Evolutionary conservation across 305 asterid species (phyloP), one percentile per base, ranked within the genome.

Genomic region (Fraxinus paxiana): DNA sequence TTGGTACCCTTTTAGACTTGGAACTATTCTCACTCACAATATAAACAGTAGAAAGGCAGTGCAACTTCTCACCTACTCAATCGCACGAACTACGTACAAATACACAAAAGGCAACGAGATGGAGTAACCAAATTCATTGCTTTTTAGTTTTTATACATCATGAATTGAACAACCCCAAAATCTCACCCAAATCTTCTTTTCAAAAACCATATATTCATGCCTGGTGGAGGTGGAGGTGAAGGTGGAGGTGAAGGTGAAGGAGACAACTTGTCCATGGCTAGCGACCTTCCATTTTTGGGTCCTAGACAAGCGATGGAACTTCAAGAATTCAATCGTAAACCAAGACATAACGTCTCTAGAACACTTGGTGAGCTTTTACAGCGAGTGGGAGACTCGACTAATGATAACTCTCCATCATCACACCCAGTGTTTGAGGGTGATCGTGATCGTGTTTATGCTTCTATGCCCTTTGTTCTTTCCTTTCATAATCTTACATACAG

Each of bases 41-140:
- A 6, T 67, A 70, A 48, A 54, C 79, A 34, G 87, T 74, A 46
- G 89, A 84, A 83, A 88, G 84, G 84, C 93, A 89, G 96, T 88
- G 82, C 92, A 92, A 91, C 97, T 86, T 73, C 92, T 89, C 86
- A 92, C 94, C 97, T 84, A 91, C 87, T 80, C 17, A 46, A 77
- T 15, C 41, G 43, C 10, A 3, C 6, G 17, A 12, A 43, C 0
- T 43, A 43, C 56, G n/a, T 43, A 43, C 56, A 43, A 12, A 43
- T 13, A 12, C 17, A 13, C 54, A 3, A 2, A 13, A 13, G n/a
- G 56, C n/a, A 43, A 43, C 17, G 5, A 46, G 59, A 46, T 46
- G 59, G 59, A 46, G 6, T 15, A 46, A 46, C 18, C 59, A 46
- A 46, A 46, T 13, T 46, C 59, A 46, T 46, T 46, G 18, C 59